Percentiles rank a stretch among this genome's conserved stretches.
Conservation (phyloP, 164 flowering plant species). For the Cinnamomum micranthum region DNA sequence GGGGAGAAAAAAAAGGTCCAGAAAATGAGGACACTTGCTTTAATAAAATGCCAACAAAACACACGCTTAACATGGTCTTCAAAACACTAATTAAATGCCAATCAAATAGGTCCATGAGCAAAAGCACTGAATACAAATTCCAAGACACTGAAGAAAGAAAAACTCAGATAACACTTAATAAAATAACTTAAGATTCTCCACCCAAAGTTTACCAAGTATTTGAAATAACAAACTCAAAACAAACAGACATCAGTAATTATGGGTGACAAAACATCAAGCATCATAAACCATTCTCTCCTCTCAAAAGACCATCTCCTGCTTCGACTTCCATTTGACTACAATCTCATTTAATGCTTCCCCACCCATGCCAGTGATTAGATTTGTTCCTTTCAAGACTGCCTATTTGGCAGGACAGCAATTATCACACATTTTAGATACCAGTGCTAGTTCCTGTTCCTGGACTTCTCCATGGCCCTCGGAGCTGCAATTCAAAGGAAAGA, state of each 20-base stretch:
- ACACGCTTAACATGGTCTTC: background rate
- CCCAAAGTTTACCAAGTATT: background rate
- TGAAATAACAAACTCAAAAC: background rate
- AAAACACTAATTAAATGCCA: constrained; percentile 5
- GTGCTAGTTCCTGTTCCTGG: constrained; percentile 48
- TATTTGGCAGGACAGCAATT: constrained; percentile 4
- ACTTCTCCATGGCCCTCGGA: constrained; percentile 82
- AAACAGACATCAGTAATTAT: constrained; percentile 3
- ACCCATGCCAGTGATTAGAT: background rate
- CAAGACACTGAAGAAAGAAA: background rate
- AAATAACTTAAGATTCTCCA: constrained; percentile 5
- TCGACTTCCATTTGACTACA: background rate
- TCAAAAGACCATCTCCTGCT: background rate
- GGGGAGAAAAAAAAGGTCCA: too few relatives aligned
- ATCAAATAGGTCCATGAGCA: background rate
- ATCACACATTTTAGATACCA: constrained; percentile 10
- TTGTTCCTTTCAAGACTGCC: background rate
- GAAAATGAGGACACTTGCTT: background rate
- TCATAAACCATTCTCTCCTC: constrained; percentile 4
- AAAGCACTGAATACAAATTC: constrained; percentile 9
- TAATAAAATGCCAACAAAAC: background rate
- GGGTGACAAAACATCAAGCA: background rate
- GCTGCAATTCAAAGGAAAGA: constrained; percentile 36
- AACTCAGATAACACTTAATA: background rate
- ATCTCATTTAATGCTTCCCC: background rate